phyloP scores from a whole-genome alignment of 2,329 filamentous ascomycete genomes.

The Hymenoscyphus fructigenus region DNA sequence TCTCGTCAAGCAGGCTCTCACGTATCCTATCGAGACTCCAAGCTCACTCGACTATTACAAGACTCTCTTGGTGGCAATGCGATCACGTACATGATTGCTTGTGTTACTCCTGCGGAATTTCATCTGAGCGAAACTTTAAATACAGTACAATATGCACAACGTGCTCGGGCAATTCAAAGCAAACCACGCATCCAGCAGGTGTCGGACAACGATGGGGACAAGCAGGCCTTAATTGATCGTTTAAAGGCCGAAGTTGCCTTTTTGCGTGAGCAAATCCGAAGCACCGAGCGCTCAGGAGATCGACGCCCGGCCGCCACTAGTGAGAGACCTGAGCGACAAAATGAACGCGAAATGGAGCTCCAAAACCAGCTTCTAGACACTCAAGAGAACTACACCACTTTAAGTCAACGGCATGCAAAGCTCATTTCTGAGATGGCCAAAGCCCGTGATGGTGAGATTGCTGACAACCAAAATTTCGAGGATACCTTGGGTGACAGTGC shows the following conservation, averaged over 20 bases:
- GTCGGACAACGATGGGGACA: conserved; percentile 78
- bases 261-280: conserved; percentile 87
- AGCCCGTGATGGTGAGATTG: conserved; percentile 68
- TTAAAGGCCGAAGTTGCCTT: conserved; percentile 93
- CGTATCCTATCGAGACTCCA: conserved; percentile 98
- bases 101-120: conserved; percentile 94
- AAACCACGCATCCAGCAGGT: conserved; percentile 94
- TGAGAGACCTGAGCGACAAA: conserved; percentile 75
- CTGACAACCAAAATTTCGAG: conserved; percentile 57
- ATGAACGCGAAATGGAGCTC: conserved; percentile 82
- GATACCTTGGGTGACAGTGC: conserved; percentile 73
- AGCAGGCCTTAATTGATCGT: conserved; percentile 88
- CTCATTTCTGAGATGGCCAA: conserved; percentile 91
- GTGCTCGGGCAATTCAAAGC: conserved; percentile 93
- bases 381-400: conserved; percentile 90
- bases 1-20: conserved; percentile 84
- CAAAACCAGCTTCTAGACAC: conserved; percentile 91
- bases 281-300: conserved; percentile 66
- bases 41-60: conserved; percentile 89
- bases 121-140: conserved; percentile 97
- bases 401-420: conserved; percentile 92
- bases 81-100: conserved; percentile 99
- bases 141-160: conserved; percentile 94
- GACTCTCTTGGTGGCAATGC: conserved; percentile 96
- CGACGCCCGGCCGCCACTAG: conserved; percentile 52